Percentiles rank a stretch among this genome's conserved stretches.
phyloP scores from a whole-genome alignment of 129 eudicot genomes.

The Solidago caesia region DNA sequence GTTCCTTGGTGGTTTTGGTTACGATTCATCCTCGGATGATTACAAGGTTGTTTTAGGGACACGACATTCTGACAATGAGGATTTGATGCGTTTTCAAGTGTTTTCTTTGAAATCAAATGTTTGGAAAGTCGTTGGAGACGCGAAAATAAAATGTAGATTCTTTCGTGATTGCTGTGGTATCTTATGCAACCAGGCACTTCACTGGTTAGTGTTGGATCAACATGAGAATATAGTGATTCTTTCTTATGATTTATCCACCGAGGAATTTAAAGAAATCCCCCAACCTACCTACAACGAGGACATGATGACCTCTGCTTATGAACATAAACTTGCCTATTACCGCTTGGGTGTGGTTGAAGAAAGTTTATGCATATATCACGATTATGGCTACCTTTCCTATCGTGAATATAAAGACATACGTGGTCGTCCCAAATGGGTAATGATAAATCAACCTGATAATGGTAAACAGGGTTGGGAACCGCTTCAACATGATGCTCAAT shows the following conservation, averaged over 20 bases:
- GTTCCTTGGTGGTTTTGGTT: conserved; percentile 21
- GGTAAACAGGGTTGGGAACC: not conserved
- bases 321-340: too few species aligned
- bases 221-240: not conserved
- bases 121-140: not conserved
- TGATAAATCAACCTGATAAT: too few species aligned
- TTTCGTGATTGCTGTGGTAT: not conserved
- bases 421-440: not conserved
- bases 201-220: not conserved
- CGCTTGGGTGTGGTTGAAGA: not conserved
- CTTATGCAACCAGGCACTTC: not conserved
- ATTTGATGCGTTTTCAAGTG: not conserved
- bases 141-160: not conserved
- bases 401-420: too few species aligned
- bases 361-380: not conserved
- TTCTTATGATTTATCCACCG: not conserved
- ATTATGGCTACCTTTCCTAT: too few species aligned
- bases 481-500: not conserved
- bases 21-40: conserved; percentile 30
- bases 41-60: conserved; percentile 24
- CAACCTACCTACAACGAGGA: not conserved
- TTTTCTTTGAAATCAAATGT: not conserved
- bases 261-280: not conserved
- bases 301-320: not conserved
- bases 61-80: not conserved